Conservation (phyloP, 1,284 basidiomycete genomes). For the Microstroma glucosiphilum region DNA sequence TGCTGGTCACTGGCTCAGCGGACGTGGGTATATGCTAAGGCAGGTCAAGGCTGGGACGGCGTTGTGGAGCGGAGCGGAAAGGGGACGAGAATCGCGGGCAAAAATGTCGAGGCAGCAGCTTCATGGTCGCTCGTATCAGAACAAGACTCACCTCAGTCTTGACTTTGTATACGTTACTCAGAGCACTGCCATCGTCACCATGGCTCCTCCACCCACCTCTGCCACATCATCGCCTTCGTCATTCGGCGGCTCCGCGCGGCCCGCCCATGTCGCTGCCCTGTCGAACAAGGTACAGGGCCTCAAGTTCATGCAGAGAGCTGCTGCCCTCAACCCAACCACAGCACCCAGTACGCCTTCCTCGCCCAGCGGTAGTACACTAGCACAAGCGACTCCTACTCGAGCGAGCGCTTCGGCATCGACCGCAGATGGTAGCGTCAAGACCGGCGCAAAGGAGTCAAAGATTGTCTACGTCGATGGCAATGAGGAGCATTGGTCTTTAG, state of each 20-base stretch:
- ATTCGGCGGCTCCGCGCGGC: background rate
- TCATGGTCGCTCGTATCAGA: no score
- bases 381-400: background rate
- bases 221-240: constrained; percentile 1
- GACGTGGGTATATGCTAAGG: no score
- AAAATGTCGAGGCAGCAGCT: no score
- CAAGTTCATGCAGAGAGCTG: constrained; percentile 15
- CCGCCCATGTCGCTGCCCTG: constrained; percentile 6
- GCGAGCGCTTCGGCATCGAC: background rate
- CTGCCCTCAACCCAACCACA: constrained; percentile 6
- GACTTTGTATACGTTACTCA: no score
- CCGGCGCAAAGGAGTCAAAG: background rate
- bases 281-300: constrained; percentile 13
- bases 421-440: no score
- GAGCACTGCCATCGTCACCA: no score
- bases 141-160: no score
- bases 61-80: no score
- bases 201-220: background rate
- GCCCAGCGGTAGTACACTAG: background rate
- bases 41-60: no score
- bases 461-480: constrained; percentile 1
- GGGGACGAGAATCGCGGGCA: no score
- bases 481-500: constrained; percentile 4
- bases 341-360: background rate
- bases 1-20: no score